Percentiles rank a stretch among this genome's conserved stretches.
Evolutionary conservation across 441 rosid species (phyloP).

Genomic region (Adansonia gregorii): DNA sequence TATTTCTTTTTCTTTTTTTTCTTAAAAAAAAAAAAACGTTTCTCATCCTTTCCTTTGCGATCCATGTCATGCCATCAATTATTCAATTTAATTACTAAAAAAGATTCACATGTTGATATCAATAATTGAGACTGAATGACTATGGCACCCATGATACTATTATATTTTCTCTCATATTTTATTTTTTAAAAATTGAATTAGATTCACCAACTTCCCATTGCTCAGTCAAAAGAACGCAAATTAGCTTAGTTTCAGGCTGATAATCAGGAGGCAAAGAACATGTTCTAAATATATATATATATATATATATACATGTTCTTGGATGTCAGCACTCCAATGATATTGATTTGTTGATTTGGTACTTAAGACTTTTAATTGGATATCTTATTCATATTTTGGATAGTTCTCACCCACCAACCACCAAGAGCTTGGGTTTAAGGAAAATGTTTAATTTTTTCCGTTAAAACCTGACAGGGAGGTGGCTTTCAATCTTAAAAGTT

Average conservation of each 20-base stretch:
- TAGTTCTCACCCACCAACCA: neutral
- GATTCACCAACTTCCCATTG: neutral
- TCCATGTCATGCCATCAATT: neutral
- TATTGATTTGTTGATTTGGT: too few species aligned
- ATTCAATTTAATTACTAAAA: neutral
- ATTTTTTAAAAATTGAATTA: neutral
- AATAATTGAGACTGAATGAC: constrained; percentile 14
- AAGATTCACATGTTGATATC: neutral
- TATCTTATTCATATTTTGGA: neutral
- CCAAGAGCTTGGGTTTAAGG: neutral
- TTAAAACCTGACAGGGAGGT: neutral
- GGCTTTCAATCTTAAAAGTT: neutral
- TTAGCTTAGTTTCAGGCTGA: neutral
- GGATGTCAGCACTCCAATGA: too few species aligned
- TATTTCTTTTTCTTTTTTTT: too few species aligned
- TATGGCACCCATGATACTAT: neutral
- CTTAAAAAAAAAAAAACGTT: too few species aligned
- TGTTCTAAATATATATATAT: neutral
- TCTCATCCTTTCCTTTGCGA: neutral
- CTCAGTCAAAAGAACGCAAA: neutral
- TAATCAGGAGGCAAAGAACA: constrained; percentile 1
- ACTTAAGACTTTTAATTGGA: neutral
- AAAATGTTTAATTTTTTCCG: neutral
- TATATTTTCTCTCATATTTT: constrained; percentile 4
- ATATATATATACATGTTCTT: too few species aligned